These are phyloP conservation scores for Suillus hirtellus DNA, from an alignment of 768 basidiomycete genomes.

Conservation along the genomic window DNA sequence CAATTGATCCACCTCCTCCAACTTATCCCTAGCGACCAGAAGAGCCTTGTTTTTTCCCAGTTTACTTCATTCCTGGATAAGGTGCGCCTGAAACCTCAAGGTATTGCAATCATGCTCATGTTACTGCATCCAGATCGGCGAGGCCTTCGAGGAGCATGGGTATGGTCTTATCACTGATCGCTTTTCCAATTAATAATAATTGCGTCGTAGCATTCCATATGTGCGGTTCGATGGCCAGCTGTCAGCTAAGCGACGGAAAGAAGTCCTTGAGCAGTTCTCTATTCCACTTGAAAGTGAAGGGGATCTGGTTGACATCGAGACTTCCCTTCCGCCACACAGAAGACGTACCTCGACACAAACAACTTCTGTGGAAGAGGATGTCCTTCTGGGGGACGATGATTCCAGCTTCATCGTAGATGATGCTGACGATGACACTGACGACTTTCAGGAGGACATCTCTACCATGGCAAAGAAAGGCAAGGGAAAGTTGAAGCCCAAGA, in stretches of 20 bases:
- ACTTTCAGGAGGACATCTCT: conserved; percentile 32
- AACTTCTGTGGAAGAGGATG: conserved; percentile 15
- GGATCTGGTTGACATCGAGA: conserved; percentile 17
- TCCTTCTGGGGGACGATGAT: conserved; percentile 29
- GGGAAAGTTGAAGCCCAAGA: conserved; percentile 40
- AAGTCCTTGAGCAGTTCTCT: conserved; percentile 72
- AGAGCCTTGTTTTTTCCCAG: conserved; percentile 87
- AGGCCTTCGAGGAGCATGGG: conserved; percentile 67
- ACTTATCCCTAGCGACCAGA: conserved; percentile 67
- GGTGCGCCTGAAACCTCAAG: conserved; percentile 36
- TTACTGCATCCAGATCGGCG: conserved; percentile 56
- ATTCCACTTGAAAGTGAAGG: conserved; percentile 53
- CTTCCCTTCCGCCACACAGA: conserved; percentile 15
- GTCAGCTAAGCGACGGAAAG: conserved; percentile 78
- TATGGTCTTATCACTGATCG: conserved; percentile 20
- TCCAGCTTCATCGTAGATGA: conserved; percentile 37
- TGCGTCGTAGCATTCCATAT: conserved; percentile 58
- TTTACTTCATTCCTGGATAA: conserved; percentile 86
- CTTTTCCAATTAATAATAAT: conserved; percentile 12
- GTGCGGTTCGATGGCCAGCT: conserved; percentile 85
- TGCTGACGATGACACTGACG: conserved; percentile 25
- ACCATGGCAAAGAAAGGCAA: conserved; percentile 31
- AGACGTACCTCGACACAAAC: conserved; percentile 13
- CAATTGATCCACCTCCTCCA: conserved; percentile 74
- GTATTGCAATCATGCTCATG: background rate